These are phyloP conservation scores for Tinospora cordifolia DNA, from an alignment of 164 flowering plant species.

Conservation along the genomic window DNA sequence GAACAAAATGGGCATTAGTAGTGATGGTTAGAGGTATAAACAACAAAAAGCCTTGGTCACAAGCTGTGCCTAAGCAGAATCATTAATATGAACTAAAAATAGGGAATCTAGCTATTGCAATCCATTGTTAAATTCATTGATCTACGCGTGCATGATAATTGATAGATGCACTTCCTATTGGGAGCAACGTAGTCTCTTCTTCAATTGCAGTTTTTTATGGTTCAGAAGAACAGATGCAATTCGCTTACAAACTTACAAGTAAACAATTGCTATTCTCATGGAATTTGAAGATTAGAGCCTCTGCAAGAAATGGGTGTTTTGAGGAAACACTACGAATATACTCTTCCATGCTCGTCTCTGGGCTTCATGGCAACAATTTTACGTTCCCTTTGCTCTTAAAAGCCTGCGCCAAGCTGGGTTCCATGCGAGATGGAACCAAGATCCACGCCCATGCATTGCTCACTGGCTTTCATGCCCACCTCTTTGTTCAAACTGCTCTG, in stretches of 20 bases:
- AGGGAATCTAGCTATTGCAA: too few species aligned
- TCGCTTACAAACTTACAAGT: background rate
- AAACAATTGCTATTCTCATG: constrained; percentile 23
- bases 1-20: too few species aligned
- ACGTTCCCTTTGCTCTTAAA: constrained; percentile 31
- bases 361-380: constrained; percentile 25
- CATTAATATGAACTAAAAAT: too few species aligned
- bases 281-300: constrained; percentile 30
- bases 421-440: constrained; percentile 13
- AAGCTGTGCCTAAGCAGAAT: too few species aligned
- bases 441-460: constrained; percentile 26
- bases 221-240: constrained; percentile 8
- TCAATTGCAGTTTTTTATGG: too few species aligned
- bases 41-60: too few species aligned
- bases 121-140: too few species aligned
- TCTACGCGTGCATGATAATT: too few species aligned
- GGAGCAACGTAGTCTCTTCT: too few species aligned
- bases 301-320: constrained; percentile 20
- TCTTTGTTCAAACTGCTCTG: constrained; percentile 33
- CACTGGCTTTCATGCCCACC: constrained; percentile 24
- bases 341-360: constrained; percentile 23
- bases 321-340: constrained; percentile 21
- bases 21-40: too few species aligned
- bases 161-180: too few species aligned
- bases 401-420: constrained; percentile 24